Base-by-base conservation (phyloP, 1,284 basidiomycete genomes). In the Pulchroboletus neoregius region DNA sequence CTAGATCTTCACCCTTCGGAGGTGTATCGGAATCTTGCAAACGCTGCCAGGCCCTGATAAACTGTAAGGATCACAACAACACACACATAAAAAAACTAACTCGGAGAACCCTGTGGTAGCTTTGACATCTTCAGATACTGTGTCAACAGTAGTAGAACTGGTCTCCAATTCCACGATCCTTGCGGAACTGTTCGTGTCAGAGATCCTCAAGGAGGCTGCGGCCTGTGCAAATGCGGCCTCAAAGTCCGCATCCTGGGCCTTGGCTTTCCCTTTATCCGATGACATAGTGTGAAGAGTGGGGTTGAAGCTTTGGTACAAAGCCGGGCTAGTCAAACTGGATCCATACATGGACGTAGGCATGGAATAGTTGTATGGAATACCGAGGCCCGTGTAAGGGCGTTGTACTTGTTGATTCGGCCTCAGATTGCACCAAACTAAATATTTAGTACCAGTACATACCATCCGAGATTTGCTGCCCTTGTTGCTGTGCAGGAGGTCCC, bases 181-280 rank as follows among this genome's bases (percentile, higher is more conserved):
- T 9, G 66, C 63, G 7, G 79, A 73, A 23, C 68, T 70, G 22
- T 75, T 70, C 22, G 66, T 58, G 52, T 79, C 71, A 20, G 58
- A 49, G 10, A 71, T 63, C 30, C 63, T 58, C 15, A 82, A 60
- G 8, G 78, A 78, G 12, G 74, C 75, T 2, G 71, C 68, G 4
- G 75, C 71, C 57, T 84, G 74, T 13, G 79, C 80, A 65, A 91
- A 87, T 2, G 86, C 88, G 23, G 80, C 80, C 55, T 87, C 87
- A 58, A 87, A 91, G 65, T 89, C 88, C 6, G 76, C 82, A 55
- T 86, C 86, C 54, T 74, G 80, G 50, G 73, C 78, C 62, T 84
- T 91, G 15, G 82, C 86, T 67, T 86, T 91, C 45, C 80, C 87
- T 66, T 78, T 82, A 45, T 67, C 65, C 49, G 63, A 53, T 27